Conservation (phyloP, 192 early-diverging fungal genomes). For the Spizellomyces punctatus region DNA sequence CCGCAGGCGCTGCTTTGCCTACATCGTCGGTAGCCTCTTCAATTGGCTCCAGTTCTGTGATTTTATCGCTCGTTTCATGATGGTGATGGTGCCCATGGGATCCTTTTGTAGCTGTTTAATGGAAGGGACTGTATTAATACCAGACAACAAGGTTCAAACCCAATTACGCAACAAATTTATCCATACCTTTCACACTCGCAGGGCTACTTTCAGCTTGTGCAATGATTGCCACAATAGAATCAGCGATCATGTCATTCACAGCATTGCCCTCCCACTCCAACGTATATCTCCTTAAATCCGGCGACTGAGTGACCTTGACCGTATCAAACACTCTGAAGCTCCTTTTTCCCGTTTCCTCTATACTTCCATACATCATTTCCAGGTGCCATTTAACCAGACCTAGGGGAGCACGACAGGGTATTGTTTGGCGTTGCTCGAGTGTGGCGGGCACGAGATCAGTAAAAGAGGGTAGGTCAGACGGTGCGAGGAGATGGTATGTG, state of each 20-base stretch:
- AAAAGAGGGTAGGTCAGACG: conserved; percentile 79
- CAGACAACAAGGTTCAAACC: not conserved
- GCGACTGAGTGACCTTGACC: conserved; percentile 69
- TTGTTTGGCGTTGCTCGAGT: conserved; percentile 75
- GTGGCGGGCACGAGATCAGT: conserved; percentile 75
- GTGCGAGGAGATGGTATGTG: conserved; percentile 82
- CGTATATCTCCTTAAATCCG: conserved; percentile 62
- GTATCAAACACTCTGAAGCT: conserved; percentile 66
- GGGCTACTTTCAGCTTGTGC: conserved; percentile 84
- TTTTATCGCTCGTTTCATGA: not conserved
- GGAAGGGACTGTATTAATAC: not conserved
- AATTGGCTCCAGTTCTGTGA: not conserved
- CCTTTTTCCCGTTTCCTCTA: conserved; percentile 48
- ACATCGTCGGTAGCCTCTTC: not conserved
- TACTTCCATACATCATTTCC: conserved; percentile 89
- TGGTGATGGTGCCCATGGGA: not conserved
- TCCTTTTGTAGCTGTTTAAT: not conserved
- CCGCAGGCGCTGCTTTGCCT: no score
- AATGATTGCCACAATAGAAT: conserved; percentile 78
- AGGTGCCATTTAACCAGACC: conserved; percentile 86
- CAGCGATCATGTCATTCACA: conserved; percentile 95
- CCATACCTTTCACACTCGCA: conserved; percentile 79
- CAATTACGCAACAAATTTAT: not conserved
- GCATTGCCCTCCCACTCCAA: conserved; percentile 91
- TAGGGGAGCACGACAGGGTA: conserved; percentile 76